Percentiles rank a stretch among this genome's conserved stretches.
These are phyloP conservation scores for Boletus rubroflammeus DNA, from an alignment of 768 basidiomycete genomes.

Conservation along the genomic window DNA sequence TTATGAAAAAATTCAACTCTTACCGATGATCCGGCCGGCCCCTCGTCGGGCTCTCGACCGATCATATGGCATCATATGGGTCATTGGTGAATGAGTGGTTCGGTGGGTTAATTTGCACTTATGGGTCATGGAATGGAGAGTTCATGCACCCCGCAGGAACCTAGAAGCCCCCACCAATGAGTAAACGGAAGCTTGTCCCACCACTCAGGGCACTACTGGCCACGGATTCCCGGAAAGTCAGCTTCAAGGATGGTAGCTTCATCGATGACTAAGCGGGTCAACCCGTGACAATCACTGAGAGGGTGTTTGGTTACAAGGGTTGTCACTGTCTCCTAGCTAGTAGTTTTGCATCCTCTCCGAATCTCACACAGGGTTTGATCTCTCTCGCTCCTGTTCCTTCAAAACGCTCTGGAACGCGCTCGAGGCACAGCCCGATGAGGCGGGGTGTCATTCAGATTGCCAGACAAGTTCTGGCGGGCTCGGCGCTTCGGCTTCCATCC, in stretches of 20 bases:
- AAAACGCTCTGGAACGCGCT: background rate
- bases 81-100: background rate
- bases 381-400: background rate
- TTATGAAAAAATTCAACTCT: constrained; percentile 1
- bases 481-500: constrained; percentile 8
- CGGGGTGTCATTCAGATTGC: background rate
- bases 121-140: constrained; percentile 14
- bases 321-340: background rate
- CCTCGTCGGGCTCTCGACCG: background rate
- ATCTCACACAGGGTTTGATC: background rate
- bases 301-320: background rate
- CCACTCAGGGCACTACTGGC: background rate
- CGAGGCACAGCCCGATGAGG: background rate
- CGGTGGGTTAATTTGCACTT: constrained; percentile 8
- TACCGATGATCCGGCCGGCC: constrained; percentile 23
- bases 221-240: constrained; percentile 18
- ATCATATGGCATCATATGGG: background rate
- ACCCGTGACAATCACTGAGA: constrained; percentile 1
- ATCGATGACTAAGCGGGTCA: constrained; percentile 22
- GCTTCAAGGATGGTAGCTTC: constrained; percentile 4
- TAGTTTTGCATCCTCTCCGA: no score
- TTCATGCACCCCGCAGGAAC: background rate
- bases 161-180: background rate
- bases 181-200: background rate
- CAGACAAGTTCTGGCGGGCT: background rate